Evolutionary conservation across 345 rosid genomes (phyloP), one percentile per base, ranked within the genome.

Genomic region (Durio zibethinus): DNA sequence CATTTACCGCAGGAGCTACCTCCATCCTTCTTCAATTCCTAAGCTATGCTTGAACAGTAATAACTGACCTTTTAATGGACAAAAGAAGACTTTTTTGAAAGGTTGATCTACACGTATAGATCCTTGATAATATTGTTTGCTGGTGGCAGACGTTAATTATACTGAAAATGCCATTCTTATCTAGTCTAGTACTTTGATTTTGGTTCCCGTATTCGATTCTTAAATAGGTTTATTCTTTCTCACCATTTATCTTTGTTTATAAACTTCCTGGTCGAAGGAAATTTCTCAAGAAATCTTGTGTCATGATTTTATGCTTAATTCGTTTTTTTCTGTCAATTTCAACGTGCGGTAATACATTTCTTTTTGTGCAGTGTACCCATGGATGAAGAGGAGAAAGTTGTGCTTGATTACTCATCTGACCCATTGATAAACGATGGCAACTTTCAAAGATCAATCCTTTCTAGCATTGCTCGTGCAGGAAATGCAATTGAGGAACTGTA

Each of bases 311-410:
- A 1, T 54, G 54, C 68, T 80, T 35, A 9, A 6, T 20, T 15
- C 27, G 4, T 27, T 42, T 27, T 18, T 38, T 69, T 21, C 10
- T 42, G 16, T 29, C 5, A n/a, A 69, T 65, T 4, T 43, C 10
- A 3, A 43, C 3, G 73, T 4, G 23, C 23, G 75, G 29, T 54
- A 23, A 38, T 40, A 20, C 43, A 36, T 53, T 23, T 43, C 42
- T 36, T 52, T 27, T 52, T 56, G 45, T 78, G 84, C 92, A 96
- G 99, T 84, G 98, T 96, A 69, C 97, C 99, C 48, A 96, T 93
- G 95, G 98, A 96, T 72, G 92, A 92, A 86, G 99, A 91, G 82
- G 97, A 93, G 80, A 29, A 89, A 74, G 93, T 89, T 3, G 89
- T 84, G 78, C 78, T 96, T 10, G 98, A 96, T 82, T 93, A 96